phyloP scores from a whole-genome alignment of 2,329 filamentous ascomycete species.

The Talaromyces pinophilus region DNA sequence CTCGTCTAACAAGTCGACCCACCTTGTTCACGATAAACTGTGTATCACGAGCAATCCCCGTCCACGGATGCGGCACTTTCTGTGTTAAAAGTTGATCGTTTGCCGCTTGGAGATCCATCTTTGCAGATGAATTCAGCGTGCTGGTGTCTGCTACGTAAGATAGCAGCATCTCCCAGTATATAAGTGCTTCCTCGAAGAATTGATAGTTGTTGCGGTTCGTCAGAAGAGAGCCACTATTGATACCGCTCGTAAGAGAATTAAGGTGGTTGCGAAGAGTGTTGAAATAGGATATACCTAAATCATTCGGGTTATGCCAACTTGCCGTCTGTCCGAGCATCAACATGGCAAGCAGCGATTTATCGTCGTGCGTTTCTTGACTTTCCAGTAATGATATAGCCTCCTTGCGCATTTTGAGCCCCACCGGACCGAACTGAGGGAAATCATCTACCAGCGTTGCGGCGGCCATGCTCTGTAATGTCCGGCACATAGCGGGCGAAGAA shows the following conservation, averaged over 20 bases:
- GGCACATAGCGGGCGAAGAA: slow-evolving; percentile 60
- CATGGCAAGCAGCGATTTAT: slow-evolving; percentile 59
- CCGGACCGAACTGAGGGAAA: slow-evolving; percentile 55
- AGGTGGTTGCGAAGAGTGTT: slow-evolving; percentile 46
- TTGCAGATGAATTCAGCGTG: slow-evolving; percentile 32
- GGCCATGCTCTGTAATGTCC: slow-evolving; percentile 65
- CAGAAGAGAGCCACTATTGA: slow-evolving; percentile 24
- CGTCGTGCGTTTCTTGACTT: slow-evolving; percentile 51
- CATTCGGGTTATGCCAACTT: slow-evolving; percentile 60
- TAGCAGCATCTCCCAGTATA: slow-evolving; percentile 62
- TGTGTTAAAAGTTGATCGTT: slow-evolving; percentile 36
- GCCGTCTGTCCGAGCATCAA: slow-evolving; percentile 62
- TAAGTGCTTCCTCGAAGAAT: slow-evolving; percentile 58
- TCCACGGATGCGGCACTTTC: slow-evolving; percentile 43
- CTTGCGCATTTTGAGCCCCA: slow-evolving; percentile 54
- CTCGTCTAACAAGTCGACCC: slow-evolving; percentile 43
- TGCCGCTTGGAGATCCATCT: slow-evolving; percentile 25
- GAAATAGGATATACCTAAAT: slow-evolving; percentile 57
- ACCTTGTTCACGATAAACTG: slow-evolving; percentile 48
- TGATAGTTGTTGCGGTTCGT: slow-evolving; percentile 47
- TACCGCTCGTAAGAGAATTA: slow-evolving; percentile 41
- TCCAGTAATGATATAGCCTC: slow-evolving; percentile 57
- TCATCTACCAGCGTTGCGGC: slow-evolving; percentile 62
- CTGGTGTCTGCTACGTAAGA: slow-evolving; percentile 54
- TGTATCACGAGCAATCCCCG: slow-evolving; percentile 41